Evolutionary conservation across 495 filamentous ascomycete species (phyloP), one percentile per base, ranked within the genome.

Genomic region (Aspergillus nanangensis): DNA sequence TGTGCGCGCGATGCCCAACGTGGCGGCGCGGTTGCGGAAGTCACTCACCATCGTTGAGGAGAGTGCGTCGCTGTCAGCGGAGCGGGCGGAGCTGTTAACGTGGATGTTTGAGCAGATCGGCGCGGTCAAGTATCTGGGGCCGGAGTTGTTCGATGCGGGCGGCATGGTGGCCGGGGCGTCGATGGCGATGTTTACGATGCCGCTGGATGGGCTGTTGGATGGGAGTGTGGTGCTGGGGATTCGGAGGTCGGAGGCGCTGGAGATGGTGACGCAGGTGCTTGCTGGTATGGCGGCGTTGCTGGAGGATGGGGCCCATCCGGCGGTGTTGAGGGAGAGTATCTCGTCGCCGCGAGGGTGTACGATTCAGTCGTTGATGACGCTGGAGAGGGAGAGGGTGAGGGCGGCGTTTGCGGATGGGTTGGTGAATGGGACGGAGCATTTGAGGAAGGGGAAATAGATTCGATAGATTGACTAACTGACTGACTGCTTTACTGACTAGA

Each of bases 141-240:
- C 52, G 13, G 52, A 56, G 9, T 32, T 58, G 34, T 62, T 67
- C 41, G 58, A 66, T 32, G 43, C 56, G 8, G 63, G 54, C 7
- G 56, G 61, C 44, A 62, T 68, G 37, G 41, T 70, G 21, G 55
- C 56, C 13, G 61, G 65, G 1, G 57, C 62, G 17, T 48, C 62
- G 17, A 48, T 66, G 45, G 69, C 60, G 25, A 47, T 64, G 11
- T 34, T 67, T 50, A 57, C 63, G 10, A 47, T 67, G 13, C 50
- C 69, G 3, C 48, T 69, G 37, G 65, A 70, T 22, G 69, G 69
- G 3, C 52, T 70, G 15, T 23, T 69, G 31, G 66, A 72, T 52
- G 69, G 67, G 3, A 62, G 57, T 51, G 66, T 72, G 27, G 62
- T 54, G 0, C 62, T 66, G 53, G 69, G 69, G 0, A 20, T 70